Conservation (phyloP, 2,329 filamentous ascomycete species). For the Myrmaecium sp. region DNA sequence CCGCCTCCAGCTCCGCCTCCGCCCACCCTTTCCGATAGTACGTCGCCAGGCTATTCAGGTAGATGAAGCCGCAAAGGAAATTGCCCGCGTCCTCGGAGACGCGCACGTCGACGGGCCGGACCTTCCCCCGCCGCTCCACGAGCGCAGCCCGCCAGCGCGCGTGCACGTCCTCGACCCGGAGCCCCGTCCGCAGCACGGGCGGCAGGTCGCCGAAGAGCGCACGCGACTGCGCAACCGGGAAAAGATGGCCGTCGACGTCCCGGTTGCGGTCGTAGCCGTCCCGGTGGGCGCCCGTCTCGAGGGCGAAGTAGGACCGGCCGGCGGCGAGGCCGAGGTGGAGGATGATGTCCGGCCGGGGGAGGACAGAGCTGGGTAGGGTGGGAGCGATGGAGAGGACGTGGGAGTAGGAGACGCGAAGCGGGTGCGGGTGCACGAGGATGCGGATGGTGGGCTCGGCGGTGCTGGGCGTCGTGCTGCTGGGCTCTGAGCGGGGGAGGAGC, state of each 20-base stretch:
- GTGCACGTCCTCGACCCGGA: constrained; percentile 10
- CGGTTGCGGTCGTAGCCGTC: constrained; percentile 48
- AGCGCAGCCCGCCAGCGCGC: constrained; percentile 6
- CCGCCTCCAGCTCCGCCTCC: constrained; percentile 1
- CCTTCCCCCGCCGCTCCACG: constrained; percentile 2
- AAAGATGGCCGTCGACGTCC: constrained; percentile 46
- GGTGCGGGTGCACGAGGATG: constrained; percentile 46
- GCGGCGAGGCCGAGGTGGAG: constrained; percentile 69
- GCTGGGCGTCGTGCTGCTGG: constrained; percentile 6
- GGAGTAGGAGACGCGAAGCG: constrained; percentile 56
- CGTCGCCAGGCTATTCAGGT: constrained; percentile 22
- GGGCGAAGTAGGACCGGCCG: constrained; percentile 46
- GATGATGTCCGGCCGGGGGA: constrained; percentile 40
- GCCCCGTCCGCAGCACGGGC: constrained; percentile 9
- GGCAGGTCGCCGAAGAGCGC: constrained; percentile 12
- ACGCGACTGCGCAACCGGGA: constrained; percentile 14
- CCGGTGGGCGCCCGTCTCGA: constrained; percentile 55
- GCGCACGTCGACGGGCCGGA: constrained; percentile 16
- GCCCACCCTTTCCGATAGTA: constrained; percentile 11
- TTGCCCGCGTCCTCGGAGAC: constrained; percentile 24
- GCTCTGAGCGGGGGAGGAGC: constrained; percentile 33
- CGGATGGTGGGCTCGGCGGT: constrained; percentile 31
- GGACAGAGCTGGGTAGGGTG: constrained; percentile 35
- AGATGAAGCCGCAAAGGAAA: constrained; percentile 29
- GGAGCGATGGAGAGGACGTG: constrained; percentile 48